A percentile compares a stretch with the other conserved stretches of the same genome.
Conservation (phyloP, 1,284 basidiomycete genomes). For the Ceratobasidium sp. region DNA sequence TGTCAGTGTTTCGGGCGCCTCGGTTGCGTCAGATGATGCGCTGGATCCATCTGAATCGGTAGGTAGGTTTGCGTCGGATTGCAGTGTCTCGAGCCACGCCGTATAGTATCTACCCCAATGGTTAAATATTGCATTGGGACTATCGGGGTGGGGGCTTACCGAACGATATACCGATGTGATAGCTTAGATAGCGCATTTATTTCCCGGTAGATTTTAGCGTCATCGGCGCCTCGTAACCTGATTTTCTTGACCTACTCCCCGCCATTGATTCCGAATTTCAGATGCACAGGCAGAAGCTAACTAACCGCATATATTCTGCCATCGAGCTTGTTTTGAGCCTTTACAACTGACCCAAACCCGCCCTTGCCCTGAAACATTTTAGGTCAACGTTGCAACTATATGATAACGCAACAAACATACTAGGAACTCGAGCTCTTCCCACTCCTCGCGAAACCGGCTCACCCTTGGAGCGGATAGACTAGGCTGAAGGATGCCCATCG, state of each 20-base stretch:
- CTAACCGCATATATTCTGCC: slow-evolving; percentile 54
- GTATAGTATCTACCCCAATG: slow-evolving; percentile 63
- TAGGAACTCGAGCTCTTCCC: slow-evolving; percentile 83
- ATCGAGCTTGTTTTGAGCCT: slow-evolving; percentile 84
- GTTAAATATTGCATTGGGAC: slow-evolving; percentile 53
- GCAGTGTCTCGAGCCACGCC: slow-evolving; percentile 81
- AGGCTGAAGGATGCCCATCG: slow-evolving; percentile 21
- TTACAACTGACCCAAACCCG: slow-evolving; percentile 94
- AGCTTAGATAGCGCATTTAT: slow-evolving; percentile 90
- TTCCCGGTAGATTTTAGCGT: slow-evolving; percentile 91
- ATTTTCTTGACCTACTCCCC: slow-evolving; percentile 81
- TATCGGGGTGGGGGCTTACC: slow-evolving; percentile 62
- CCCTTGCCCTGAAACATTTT: slow-evolving; percentile 77
- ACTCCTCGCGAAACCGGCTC: slow-evolving; percentile 87
- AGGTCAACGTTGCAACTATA: background rate
- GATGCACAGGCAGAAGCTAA: background rate
- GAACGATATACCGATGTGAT: slow-evolving; percentile 90
- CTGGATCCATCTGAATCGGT: slow-evolving; percentile 52
- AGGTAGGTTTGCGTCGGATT: slow-evolving; percentile 56
- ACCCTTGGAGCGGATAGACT: slow-evolving; percentile 38
- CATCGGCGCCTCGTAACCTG: slow-evolving; percentile 80
- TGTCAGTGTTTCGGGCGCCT: slow-evolving; percentile 50
- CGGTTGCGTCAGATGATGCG: slow-evolving; percentile 62
- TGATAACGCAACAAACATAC: slow-evolving; percentile 58
- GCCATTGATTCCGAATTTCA: background rate